These are phyloP conservation scores for Decorospora gaudefroyi DNA, from an alignment of 2,329 filamentous ascomycete genomes.

Conservation along the genomic window DNA sequence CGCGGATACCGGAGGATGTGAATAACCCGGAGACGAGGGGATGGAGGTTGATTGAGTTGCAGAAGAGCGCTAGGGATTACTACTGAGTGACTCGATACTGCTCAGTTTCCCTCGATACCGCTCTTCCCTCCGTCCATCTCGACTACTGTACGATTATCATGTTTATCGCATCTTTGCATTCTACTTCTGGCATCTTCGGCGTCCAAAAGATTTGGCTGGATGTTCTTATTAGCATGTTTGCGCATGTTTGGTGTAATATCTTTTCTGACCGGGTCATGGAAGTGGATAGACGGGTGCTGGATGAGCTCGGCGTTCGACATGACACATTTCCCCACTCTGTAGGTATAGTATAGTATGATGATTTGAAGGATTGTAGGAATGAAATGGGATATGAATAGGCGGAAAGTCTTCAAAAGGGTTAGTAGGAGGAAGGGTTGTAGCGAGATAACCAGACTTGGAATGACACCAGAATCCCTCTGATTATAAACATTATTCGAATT, in stretches of 20 bases:
- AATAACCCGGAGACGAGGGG: conserved; percentile 95
- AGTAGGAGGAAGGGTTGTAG: neutral
- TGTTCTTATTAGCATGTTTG: conserved; percentile 9
- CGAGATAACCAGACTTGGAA: neutral
- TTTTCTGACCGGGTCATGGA: conserved; percentile 18
- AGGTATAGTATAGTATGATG: conserved; percentile 26
- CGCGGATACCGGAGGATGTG: conserved; percentile 89
- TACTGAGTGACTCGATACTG: conserved; percentile 60
- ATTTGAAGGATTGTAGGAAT: conserved; percentile 11
- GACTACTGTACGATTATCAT: conserved; percentile 26
- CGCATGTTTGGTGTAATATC: conserved; percentile 9
- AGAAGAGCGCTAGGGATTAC: conserved; percentile 95
- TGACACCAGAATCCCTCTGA: neutral
- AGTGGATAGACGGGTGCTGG: conserved; percentile 23
- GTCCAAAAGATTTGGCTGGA: conserved; percentile 33
- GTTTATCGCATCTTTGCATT: conserved; percentile 21
- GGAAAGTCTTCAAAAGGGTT: conserved; percentile 7
- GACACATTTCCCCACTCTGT: conserved; percentile 37
- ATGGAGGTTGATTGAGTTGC: conserved; percentile 97
- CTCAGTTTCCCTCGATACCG: neutral
- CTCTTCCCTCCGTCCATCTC: conserved; percentile 3
- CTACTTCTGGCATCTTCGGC: conserved; percentile 38
- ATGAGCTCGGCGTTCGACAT: conserved; percentile 18
- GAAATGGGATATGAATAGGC: conserved; percentile 8
- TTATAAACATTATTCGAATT: neutral